These are phyloP conservation scores for Neonectria punicea DNA, from an alignment of 2,329 filamentous ascomycete genomes.

Conservation along the genomic window DNA sequence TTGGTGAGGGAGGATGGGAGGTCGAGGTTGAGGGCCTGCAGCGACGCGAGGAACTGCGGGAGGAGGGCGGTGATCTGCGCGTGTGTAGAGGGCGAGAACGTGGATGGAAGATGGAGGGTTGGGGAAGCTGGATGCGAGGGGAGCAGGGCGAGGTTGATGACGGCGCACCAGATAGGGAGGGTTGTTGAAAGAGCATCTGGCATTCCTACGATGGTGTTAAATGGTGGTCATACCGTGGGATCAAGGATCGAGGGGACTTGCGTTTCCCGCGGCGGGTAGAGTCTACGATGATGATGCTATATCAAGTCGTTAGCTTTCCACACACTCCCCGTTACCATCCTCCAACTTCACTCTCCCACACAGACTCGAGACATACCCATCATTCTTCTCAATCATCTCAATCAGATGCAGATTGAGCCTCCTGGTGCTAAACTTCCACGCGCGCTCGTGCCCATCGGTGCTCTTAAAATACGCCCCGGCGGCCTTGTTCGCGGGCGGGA, in stretches of 20 bases:
- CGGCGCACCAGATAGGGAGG: slow-evolving; percentile 90
- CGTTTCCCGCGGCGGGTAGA: slow-evolving; percentile 92
- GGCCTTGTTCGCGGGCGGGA: slow-evolving; percentile 70
- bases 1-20: slow-evolving; percentile 70
- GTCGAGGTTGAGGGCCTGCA: slow-evolving; percentile 66
- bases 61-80: slow-evolving; percentile 77
- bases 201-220: slow-evolving; percentile 67
- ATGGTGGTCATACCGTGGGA: neutral
- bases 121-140: slow-evolving; percentile 61
- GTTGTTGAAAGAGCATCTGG: slow-evolving; percentile 96
- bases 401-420: slow-evolving; percentile 87
- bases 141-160: slow-evolving; percentile 84
- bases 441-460: slow-evolving; percentile 90
- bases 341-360: neutral
- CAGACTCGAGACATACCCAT: slow-evolving; percentile 65
- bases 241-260: slow-evolving; percentile 49
- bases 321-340: neutral
- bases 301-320: slow-evolving; percentile 6
- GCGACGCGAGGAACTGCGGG: slow-evolving; percentile 63
- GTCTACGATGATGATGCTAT: slow-evolving; percentile 84
- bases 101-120: slow-evolving; percentile 75
- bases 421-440: slow-evolving; percentile 90
- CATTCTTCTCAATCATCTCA: slow-evolving; percentile 69
- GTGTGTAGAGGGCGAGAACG: slow-evolving; percentile 77
- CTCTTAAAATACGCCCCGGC: slow-evolving; percentile 96